Base-by-base conservation (phyloP, 768 basidiomycete species). In the Lactarius deliciosus region DNA sequence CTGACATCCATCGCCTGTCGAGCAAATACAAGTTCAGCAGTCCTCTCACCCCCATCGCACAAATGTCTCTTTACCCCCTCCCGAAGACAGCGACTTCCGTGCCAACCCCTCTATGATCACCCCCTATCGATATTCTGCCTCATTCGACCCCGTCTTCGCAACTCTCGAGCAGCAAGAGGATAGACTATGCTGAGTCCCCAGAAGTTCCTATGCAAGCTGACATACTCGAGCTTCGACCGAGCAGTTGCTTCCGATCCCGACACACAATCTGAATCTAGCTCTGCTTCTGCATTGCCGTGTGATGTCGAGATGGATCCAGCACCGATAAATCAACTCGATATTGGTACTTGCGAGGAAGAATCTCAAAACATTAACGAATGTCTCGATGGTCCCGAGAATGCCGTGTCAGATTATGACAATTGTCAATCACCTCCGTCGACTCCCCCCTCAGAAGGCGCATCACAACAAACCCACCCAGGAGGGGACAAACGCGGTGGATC, bases 391-490 rank as follows among this genome's bases (percentile, higher is more conserved):
- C 53, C 50, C 1, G 63, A 68, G 20, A 38, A 55, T 15, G 22
- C 62, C 9, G 41, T 40, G n/a, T 54, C 58, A 41, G 62, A 64
- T 30, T 64, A 56, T 56, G 63, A 63, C 60, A 50, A 64, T 20
- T 43, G 57, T 45, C 66, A 10, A 20, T 20, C 62, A 56, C 53
- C 15, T 36, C 60, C 66, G 50, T 58, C 63, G 9, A 10, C 57
- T 66, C 72, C 1, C 61, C 62, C 13, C 13, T 60, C 72, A 2
- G 68, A 76, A 57, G 70, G 73, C 59, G 70, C 72, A 20, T 57
- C 64, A 6, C 64, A 60, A 22, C 63, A 59, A 55, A 55, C 62
- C 11, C 68, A 62, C n/a, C 36, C 41, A 32, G 43, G 22, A 13
- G 66, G 57, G 57, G 32, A 30, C 47, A 18, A 30, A 13, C 13